A percentile compares a stretch with the other conserved stretches of the same genome.
These are phyloP conservation scores for Kregervanrija fluxuum DNA, from an alignment of 805 yeast genomes.

Conservation along the genomic window DNA sequence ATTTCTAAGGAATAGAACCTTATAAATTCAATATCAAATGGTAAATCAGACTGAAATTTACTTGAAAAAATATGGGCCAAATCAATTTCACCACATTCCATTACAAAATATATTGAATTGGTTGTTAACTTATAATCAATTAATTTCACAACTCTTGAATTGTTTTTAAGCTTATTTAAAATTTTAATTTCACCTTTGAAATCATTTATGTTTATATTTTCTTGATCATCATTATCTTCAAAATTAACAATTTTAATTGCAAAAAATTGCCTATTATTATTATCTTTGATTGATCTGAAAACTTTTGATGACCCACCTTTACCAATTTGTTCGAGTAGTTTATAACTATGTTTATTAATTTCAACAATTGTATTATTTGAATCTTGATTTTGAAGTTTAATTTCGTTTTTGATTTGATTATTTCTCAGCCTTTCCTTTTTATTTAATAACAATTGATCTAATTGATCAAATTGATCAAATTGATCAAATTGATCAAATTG, in stretches of 20 bases:
- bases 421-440: not conserved
- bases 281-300: slow-evolving; percentile 45
- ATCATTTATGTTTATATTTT: slow-evolving; percentile 57
- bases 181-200: slow-evolving; percentile 88
- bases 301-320: slow-evolving; percentile 92
- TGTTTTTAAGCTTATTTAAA: slow-evolving; percentile 47
- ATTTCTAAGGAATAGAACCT: slow-evolving; percentile 74
- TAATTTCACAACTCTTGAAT: slow-evolving; percentile 70
- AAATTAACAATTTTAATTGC: slow-evolving; percentile 80
- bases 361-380: slow-evolving; percentile 12
- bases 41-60: slow-evolving; percentile 25
- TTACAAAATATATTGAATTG: slow-evolving; percentile 61
- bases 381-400: not conserved
- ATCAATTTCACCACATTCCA: slow-evolving; percentile 95
- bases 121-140: slow-evolving; percentile 65
- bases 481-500: too few relatives aligned
- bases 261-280: slow-evolving; percentile 36
- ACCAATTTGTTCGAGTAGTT: slow-evolving; percentile 71
- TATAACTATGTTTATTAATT: slow-evolving; percentile 61
- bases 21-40: slow-evolving; percentile 70
- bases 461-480: too few relatives aligned
- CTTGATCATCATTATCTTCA: slow-evolving; percentile 58
- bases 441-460: not conserved
- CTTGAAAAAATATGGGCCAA: slow-evolving; percentile 66
- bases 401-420: too few relatives aligned